Evolutionary conservation across 495 filamentous ascomycete genomes (phyloP), one percentile per base, ranked within the genome.

Genomic region (Daldinia bambusicola): DNA sequence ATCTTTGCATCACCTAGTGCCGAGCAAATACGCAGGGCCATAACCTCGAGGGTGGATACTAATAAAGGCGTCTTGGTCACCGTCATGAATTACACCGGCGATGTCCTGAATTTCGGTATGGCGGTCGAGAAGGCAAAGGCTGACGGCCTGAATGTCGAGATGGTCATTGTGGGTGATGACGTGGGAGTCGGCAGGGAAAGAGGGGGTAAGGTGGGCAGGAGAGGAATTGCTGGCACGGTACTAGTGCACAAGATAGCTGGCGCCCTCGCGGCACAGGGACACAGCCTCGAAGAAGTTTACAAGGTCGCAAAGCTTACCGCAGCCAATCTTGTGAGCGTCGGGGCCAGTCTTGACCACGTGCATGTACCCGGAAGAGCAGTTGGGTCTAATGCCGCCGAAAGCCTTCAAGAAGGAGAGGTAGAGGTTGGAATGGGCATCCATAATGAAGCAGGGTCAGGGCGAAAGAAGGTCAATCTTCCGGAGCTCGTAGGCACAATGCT

Each of bases 351-450:
- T 55, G 89, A 90, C 55, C 94, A 97, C 77, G 95, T 98, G 32
- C 95, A 99, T 77, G 91, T 99, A 0, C 95, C 95, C 0, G 95
- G 95, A 12, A 85, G 93, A 73, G 85, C 78, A 2, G 69, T 79
- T 18, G 74, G 75, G 20, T 63, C 77, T 4, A 72, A 80, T 26
- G 76, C 71, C 1, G 76, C 80, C 10, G 91, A 89, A 48, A 80
- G 80, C 4, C 80, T 97, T 63, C 83, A 81, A 34, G 76, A 83
- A 0, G 90, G 88, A 45, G 91, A 98, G 82, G 89, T 97, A 20
- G 95, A 99, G 82, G 85, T 99, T 71, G 95, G 95, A 7, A 99
- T 98, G 95, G 95, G 95, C 10, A 98, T 98, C 78, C 95, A 99
- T 79, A 99, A 99, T 76, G 95, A 99, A 80, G 88, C 92, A 0